Base-by-base conservation (phyloP, 208 protist species). In the Porcisia hertigi region DNA sequence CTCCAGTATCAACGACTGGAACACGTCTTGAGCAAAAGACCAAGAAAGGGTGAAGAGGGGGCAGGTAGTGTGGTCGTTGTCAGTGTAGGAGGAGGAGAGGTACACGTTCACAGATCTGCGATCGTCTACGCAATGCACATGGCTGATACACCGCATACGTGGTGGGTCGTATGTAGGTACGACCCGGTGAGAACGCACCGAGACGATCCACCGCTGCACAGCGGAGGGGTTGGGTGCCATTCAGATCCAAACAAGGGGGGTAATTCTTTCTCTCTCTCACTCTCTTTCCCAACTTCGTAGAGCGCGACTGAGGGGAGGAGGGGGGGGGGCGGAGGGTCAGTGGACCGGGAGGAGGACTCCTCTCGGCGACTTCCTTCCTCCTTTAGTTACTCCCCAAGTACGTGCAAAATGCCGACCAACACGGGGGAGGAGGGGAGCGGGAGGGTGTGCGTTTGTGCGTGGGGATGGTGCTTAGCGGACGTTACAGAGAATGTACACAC, bases 381-480 rank as follows among this genome's bases (percentile, higher is more conserved):
- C 47, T 52, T 52, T 52, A 12, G 47, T 52, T 69, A 53, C 43
- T 54, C 64, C 52, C 11, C 34, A 39, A 34, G 41, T 36, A n/a
- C n/a, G 18, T 62, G n/a, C 18, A 20, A n/a, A 62, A 36, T 34
- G 57, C 14, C 25, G 57, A 34, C 14, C 0, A 64, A 30, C 30
- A 67, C 62, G n/a, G 12, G 47, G 16, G 25, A 57, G n/a, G 7
- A 71, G 45, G 54, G 41, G 66, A 14, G 64, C 1, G 30, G 3
- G 66, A 43, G 39, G 2, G 45, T 55, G 66, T 30, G 30, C 0
- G 30, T 30, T 30, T 30, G 30, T 30, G 30, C 30, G 30, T 30
- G 30, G 64, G n/a, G 41, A 53, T 49, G 41, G 43, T 69, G 64
- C 23, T 16, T 47, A 36, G 39, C n/a, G 64, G 64, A 69, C n/a